A percentile compares a stretch with the other conserved stretches of the same genome.
phyloP scores from a whole-genome alignment of 2,329 filamentous ascomycete genomes.

The Colletotrichum melonis region DNA sequence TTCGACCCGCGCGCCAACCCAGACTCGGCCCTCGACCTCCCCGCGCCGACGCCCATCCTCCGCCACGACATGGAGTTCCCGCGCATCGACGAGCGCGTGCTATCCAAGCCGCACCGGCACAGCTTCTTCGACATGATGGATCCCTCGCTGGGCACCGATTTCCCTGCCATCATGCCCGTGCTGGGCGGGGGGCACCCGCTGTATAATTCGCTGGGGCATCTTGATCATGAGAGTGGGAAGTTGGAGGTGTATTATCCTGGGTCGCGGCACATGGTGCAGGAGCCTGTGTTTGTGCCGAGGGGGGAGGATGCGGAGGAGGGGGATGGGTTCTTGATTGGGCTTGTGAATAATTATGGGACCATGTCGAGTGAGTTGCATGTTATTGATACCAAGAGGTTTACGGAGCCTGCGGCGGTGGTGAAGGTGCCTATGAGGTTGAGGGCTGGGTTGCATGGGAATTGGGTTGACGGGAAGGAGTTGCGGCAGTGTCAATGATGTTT shows the following conservation, averaged over 20 bases:
- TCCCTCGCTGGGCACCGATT: constrained; percentile 21
- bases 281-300: constrained; percentile 54
- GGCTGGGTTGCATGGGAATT: constrained; percentile 19
- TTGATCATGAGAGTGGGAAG: constrained; percentile 41
- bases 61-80: constrained; percentile 28
- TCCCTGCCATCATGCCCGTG: constrained; percentile 35
- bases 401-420: constrained; percentile 13
- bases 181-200: constrained; percentile 30
- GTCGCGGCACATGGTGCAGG: constrained; percentile 50
- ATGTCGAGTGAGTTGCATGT: constrained; percentile 31
- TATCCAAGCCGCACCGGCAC: constrained; percentile 5
- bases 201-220: constrained; percentile 49
- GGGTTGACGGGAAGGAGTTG: constrained; percentile 26
- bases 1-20: constrained; percentile 17
- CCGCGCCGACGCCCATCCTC: constrained; percentile 14
- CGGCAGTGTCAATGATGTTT: background rate
- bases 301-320: constrained; percentile 47
- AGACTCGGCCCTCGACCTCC: constrained; percentile 16
- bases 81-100: constrained; percentile 27
- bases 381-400: constrained; percentile 10
- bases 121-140: constrained; percentile 33
- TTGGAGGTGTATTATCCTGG: constrained; percentile 48
- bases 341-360: constrained; percentile 39
- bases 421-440: constrained; percentile 24
- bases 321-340: constrained; percentile 51